Conservation (phyloP, 768 basidiomycete species). For the Paxillus ammoniavirescens region DNA sequence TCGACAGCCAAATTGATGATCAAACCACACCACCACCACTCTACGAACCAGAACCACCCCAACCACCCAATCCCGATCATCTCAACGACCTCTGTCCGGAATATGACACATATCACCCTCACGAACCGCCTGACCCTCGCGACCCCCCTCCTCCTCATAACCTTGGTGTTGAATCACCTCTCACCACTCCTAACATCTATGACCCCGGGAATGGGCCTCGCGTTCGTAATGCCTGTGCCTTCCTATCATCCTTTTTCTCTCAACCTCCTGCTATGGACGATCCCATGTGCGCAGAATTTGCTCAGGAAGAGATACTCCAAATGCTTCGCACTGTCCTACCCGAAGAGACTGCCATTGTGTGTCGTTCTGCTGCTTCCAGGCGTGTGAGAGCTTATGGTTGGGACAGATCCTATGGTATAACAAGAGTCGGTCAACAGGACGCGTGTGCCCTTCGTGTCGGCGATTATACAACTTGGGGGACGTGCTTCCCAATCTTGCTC, state of each 20-base stretch:
- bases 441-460: constrained; percentile 78
- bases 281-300: constrained; percentile 73
- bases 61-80: background rate
- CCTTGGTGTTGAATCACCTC: constrained; percentile 17
- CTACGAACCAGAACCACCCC: background rate
- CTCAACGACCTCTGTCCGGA: background rate
- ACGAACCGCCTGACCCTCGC: constrained; percentile 1
- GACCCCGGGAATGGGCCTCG: constrained; percentile 81
- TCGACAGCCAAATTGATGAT: background rate
- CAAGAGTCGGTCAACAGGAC: constrained; percentile 66
- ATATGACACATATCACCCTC: constrained; percentile 8
- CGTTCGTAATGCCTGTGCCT: constrained; percentile 63
- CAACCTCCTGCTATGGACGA: constrained; percentile 62
- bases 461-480: constrained; percentile 73
- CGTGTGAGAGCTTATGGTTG: background rate
- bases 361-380: constrained; percentile 20
- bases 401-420: constrained; percentile 80
- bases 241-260: constrained; percentile 66
- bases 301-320: constrained; percentile 69
- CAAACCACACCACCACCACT: background rate
- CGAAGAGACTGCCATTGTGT: constrained; percentile 67
- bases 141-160: constrained; percentile 1
- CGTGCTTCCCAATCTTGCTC: constrained; percentile 47
- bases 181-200: constrained; percentile 60
- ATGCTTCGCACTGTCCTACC: constrained; percentile 71